Base-by-base conservation (phyloP, 352 stramenopile genomes). In the Globisporangium takayamanum region DNA sequence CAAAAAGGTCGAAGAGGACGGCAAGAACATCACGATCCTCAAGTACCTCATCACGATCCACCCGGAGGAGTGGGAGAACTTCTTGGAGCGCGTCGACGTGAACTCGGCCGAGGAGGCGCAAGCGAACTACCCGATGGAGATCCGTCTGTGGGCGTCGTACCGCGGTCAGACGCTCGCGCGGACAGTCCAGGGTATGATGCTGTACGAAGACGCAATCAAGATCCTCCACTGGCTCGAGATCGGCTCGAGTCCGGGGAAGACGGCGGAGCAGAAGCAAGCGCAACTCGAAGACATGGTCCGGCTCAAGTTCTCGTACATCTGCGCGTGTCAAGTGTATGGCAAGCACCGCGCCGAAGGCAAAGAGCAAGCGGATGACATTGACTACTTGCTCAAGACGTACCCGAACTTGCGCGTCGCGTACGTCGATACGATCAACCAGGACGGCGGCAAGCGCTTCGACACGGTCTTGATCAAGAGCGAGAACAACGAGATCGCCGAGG, bases 141-240 rank as follows among this genome's bases (percentile, higher is more conserved):
- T 93, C 41, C 80, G 81, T 63, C 51, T 91, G 20, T 94, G 84
- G 84, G 81, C 84, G 8, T 91, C 81, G 44, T 92, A 88, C 68
- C 81, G 84, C 55, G 81, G 81, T 18, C 84, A 94, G 59, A 94
- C 84, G 33, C 67, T 94, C 20, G 74, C 80, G 15, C 80, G 84
- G 59, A 92, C 84, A 1, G 81, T 92, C 28, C 81, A 89, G 51
- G 84, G 84, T 14, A 92, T 94, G 81, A 92, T 92, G 81, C 77
- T 92, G 68, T 94, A 94, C 50, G 81, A 92, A 61, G 81, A 92
- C 55, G 81, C 81, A n/a, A 91, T 94, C 60, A 94, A 92, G 69
- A 90, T 94, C 52, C 42, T 93, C 30, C 83, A 93, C 62, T 93
- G 83, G 83, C 60, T 93, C 50, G 83, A 93, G 55, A 90, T 93